A percentile compares a stretch with the other conserved stretches of the same genome.
These are phyloP conservation scores for Chondrus crispus DNA, from an alignment of 23 red algal genomes.

Conservation along the genomic window DNA sequence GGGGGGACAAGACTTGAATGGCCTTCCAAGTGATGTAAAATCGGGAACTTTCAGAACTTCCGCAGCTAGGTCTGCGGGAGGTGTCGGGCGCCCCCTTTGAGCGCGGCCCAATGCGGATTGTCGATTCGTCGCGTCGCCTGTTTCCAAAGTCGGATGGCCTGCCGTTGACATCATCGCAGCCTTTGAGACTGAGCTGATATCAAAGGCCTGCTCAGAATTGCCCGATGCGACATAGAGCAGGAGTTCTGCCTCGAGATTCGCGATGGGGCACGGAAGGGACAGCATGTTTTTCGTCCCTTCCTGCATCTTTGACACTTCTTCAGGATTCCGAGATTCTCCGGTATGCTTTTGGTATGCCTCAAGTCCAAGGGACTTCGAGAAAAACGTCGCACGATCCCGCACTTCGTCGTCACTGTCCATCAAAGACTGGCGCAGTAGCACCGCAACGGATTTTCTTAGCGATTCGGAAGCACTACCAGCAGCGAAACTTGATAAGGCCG, in stretches of 20 bases:
- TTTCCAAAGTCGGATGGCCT: not conserved
- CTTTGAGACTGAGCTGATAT: constrained; percentile 60
- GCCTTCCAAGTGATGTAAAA: constrained; percentile 67
- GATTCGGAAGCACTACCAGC: constrained; percentile 43
- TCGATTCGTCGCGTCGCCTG: not conserved
- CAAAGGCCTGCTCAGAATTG: constrained; percentile 35
- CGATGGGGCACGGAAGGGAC: constrained; percentile 61
- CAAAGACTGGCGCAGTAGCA: constrained; percentile 89
- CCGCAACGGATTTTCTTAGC: constrained; percentile 69
- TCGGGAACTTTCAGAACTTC: constrained; percentile 53
- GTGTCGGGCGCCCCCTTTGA: not conserved
- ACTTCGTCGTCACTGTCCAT: constrained; percentile 98
- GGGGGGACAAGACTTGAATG: constrained; percentile 78
- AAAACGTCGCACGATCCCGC: constrained; percentile 89
- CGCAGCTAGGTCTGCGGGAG: constrained; percentile 42
- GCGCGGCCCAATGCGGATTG: not conserved
- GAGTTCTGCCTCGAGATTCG: constrained; percentile 75
- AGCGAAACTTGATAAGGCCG: constrained; percentile 87
- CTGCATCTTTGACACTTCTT: constrained; percentile 18
- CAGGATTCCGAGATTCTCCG: not conserved
- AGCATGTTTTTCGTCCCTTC: constrained; percentile 28
- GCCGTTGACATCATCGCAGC: constrained; percentile 2
- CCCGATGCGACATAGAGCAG: constrained; percentile 50
- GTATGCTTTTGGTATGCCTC: constrained; percentile 54
- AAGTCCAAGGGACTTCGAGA: constrained; percentile 61